Base-by-base conservation (phyloP, 441 rosid species). In the Mallotus japonicus region DNA sequence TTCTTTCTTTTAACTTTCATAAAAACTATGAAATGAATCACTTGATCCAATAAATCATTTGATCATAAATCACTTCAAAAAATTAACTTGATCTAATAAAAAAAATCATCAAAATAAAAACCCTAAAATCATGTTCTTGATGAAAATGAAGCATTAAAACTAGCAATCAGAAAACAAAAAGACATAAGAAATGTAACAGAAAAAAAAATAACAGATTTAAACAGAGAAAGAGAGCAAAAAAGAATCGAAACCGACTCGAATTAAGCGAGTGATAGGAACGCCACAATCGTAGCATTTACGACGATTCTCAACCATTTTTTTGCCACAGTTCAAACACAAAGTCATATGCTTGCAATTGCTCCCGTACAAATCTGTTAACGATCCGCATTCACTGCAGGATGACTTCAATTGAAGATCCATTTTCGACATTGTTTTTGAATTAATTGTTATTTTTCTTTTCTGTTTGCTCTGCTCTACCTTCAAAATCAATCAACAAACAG, bases 321-420 rank as follows among this genome's bases (percentile, higher is more conserved):
- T 88, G 76, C 95, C 95, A 60, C 97, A 91, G 53, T 73, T 79
- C 62, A 89, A 71, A 76, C 96, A 91, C 11, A 91, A 62, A 10
- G 96, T 92, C 92, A 91, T 85, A 83, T 91, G 96, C 80, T 86
- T 89, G 60, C 98, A 90, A 40, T 83, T 83, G 81, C 90, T 89
- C 59, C 96, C 97, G 58, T 92, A 92, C 67, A 92, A 74, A 60
- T 89, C 90, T 12, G 84, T 57, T 34, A 77, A 72, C 19, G 94
- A 89, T 71, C 87, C 89, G 24, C 97, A 92, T 56, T 89, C 87
- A 28, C 88, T 69, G 37, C 96, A 92, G 32, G 89, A 77, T 72
- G 90, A 78, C 79, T 88, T 90, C 77, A 92, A 71, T 19, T 78
- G 62, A 54, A 92, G 84, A 82, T 90, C 89, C 55, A 85, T 40